These are phyloP conservation scores for Geotrichum phurueaensis DNA, from an alignment of 1,139 yeast species.

Conservation along the genomic window DNA sequence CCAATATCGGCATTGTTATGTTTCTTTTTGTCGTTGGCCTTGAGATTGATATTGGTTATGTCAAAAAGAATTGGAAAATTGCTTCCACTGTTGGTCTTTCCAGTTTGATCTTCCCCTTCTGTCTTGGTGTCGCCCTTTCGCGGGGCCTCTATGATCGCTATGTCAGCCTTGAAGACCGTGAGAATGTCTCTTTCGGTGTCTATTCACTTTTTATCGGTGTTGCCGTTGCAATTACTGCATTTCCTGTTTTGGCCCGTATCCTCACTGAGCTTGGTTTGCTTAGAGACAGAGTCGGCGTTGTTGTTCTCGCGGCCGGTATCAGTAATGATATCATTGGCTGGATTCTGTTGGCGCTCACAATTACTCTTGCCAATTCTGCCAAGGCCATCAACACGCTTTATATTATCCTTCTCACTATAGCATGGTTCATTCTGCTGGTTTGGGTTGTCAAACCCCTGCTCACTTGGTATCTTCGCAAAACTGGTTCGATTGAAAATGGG, in stretches of 20 bases:
- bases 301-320: constrained; percentile 75
- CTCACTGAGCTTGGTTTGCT: constrained; percentile 64
- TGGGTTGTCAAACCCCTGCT: constrained; percentile 52
- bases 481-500: constrained; percentile 50
- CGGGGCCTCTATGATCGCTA: constrained; percentile 59
- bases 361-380: constrained; percentile 69
- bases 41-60: constrained; percentile 64
- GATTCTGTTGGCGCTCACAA: constrained; percentile 68
- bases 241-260: constrained; percentile 76
- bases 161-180: constrained; percentile 33
- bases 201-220: constrained; percentile 73
- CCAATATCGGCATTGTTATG: constrained; percentile 66
- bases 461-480: constrained; percentile 41
- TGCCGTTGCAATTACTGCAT: constrained; percentile 76
- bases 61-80: constrained; percentile 51
- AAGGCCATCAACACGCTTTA: constrained; percentile 62
- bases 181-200: constrained; percentile 54
- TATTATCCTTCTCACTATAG: constrained; percentile 56
- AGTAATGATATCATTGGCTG: constrained; percentile 77
- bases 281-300: constrained; percentile 69
- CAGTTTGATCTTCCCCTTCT: constrained; percentile 72
- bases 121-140: constrained; percentile 66
- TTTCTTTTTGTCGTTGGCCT: constrained; percentile 70
- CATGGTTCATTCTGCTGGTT: constrained; percentile 57
- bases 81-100: constrained; percentile 63